Evolutionary conservation across 805 yeast species (phyloP), one percentile per base, ranked within the genome.

Genomic region (Debaryomyces maramus): DNA sequence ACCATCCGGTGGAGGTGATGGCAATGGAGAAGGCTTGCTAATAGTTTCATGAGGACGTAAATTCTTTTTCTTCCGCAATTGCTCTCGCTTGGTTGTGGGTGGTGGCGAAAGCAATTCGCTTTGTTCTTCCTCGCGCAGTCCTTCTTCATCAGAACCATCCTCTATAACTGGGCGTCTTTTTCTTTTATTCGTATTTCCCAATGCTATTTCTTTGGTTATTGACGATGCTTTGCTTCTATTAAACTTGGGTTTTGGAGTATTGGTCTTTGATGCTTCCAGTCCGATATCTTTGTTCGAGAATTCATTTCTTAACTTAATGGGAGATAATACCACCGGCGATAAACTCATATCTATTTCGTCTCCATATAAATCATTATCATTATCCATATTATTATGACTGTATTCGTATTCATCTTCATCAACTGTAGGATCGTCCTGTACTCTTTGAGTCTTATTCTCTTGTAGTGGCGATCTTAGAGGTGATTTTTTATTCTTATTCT

Each of bases 1-100:
- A 0, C 80, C 77, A 40, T 65, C 72, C 5, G 71, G 70, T 5
- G 72, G 73, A 1, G 75, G 73, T 3, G 72, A 65, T 2, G 73
- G 75, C 21, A 67, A 57, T 5, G 71, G 70, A 0, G 65, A 55
- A 2, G 61, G 62, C 23, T 51, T 49, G 5, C 47, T 43, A 13
- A 45, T 44, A 11, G 36, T 29, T 27, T 46, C 50, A 18, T 38
- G 32, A 14, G 43, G 33, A 10, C 28, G 14, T 17, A 6, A 4
- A 18, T 6, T 15, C 10, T 28, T 18, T 11, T 10, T 28, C 10
- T 28, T 35, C 19, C 36, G 21, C 13, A 14, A 32, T 18, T 15
- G 16, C 21, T 39, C 19, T 23, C 40, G 40, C 23, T 35, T 35
- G 36, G 27, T 36, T 31, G 36, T 39, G 19, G 38, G 42, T 26